Evolutionary conservation across 2,329 filamentous ascomycete genomes (phyloP), one percentile per base, ranked within the genome.

Genomic region (Talaromyces sp.): DNA sequence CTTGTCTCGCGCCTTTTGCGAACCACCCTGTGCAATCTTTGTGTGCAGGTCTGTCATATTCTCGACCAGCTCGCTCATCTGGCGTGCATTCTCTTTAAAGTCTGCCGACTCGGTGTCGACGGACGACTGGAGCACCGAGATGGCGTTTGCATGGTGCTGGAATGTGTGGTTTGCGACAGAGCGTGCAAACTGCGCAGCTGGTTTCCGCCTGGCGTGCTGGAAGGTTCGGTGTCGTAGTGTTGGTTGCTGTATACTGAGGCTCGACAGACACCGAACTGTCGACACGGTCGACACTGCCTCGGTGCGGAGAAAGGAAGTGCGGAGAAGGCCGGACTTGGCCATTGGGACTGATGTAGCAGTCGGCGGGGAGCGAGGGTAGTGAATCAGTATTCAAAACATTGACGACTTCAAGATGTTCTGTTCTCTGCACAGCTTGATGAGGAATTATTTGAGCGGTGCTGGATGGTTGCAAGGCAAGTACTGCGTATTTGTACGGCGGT

Each of bases 1-100:
- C 80, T 97, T 97, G 66, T 94, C 87, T 63, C 90, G 83, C 4
- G 94, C 91, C 75, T 95, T 95, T 62, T 88, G 84, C 1, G 91
- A 79, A 0, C 95, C 95, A 59, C 94, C 94, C 65, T 85, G 83
- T 57, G 91, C 85, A 61, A 91, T 89, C 67, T 83, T 86, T 54
- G 81, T 78, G 62, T 94, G 91, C 62, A 98, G 82, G 59, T 82
- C 80, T 63, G 88, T 83, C 69, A 98, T 83, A 23, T 83, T 84
- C 60, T 81, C 79, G 71, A 91, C 87, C 60, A 92, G 84, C 68
- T 90, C 86, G 64, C 81, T 81, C 91, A 97, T 96, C 65, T 91
- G 86, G 61, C 79, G 76, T 68, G 86, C 85, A 80, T 98, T 98
- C 70, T 96, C 89, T 70, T 85, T 85, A 81, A 90, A 98, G 69